Evolutionary conservation across 2,329 filamentous ascomycete genomes (phyloP), one percentile per base, ranked within the genome.

Genomic region (Pestalotiopsis sp.): DNA sequence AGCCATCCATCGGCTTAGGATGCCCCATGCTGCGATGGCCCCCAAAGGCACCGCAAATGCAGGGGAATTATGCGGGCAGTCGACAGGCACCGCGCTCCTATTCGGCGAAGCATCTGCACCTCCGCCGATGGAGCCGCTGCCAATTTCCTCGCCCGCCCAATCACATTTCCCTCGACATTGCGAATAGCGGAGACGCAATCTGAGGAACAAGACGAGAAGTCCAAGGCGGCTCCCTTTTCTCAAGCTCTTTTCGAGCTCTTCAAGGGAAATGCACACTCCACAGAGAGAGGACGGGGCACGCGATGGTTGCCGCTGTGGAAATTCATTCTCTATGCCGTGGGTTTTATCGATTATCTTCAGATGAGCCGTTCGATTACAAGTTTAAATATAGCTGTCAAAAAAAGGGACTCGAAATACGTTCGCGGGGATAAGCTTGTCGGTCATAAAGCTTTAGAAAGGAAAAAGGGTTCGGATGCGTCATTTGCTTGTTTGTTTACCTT

Each of bases 61-160:
- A 56, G 56, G 64, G 41, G 25, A 41, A 31, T 25, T 17, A 27
- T 23, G 63, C 38, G 45, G 56, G 39, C 20, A 62, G 36, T 36
- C 36, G n/a, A 17, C 56, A 64, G 41, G 74, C 72, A 74, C 75
- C 66, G 74, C 57, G 41, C 52, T 74, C 69, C 75, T 72, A 75
- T 75, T 76, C 68, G 75, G 3, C 67, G 49, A 52, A 67, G 65
- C 59, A 66, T 20, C 64, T 62, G 58, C 66, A 64, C 68, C 60
- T 67, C 57, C 65, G 68, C 52, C 64, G 60, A 65, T 64, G 66
- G 20, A 57, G 65, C 52, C 31, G 52, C 41, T 38, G 65, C 52
- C 65, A 66, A 66, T 66, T 60, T 66, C 65, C 57, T 11, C 23
- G 11, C 17, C 13, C n/a, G 13, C 11, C 65, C 65, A 66, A 66